Conservation (phyloP, 2,329 filamentous ascomycete genomes). For the Stachybotrys echinatus region DNA sequence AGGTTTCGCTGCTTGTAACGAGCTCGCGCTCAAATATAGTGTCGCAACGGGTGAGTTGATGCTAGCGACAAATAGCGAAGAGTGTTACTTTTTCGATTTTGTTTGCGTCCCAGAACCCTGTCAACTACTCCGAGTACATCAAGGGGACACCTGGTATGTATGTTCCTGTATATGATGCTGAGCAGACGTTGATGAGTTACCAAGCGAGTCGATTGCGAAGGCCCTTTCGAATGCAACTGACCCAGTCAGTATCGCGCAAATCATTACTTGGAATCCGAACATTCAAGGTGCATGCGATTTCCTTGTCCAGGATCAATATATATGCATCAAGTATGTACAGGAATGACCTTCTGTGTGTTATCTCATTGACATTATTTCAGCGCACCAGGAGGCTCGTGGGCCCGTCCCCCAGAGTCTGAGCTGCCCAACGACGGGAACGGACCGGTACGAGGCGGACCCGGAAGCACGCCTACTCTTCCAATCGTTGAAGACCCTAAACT, state of each 20-base stretch:
- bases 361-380: too few relatives aligned
- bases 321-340: conserved; percentile 1
- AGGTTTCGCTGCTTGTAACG: neutral
- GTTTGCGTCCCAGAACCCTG: neutral
- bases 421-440: conserved; percentile 5
- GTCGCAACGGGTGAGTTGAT: neutral
- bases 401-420: conserved; percentile 1
- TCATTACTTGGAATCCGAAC: conserved; percentile 4
- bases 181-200: too few relatives aligned
- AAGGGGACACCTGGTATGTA: neutral
- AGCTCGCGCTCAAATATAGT: neutral
- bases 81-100: neutral
- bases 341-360: neutral
- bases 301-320: conserved; percentile 4
- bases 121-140: neutral
- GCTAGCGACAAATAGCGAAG: neutral
- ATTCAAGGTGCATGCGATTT: conserved; percentile 6
- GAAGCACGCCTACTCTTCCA: conserved; percentile 5
- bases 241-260: neutral
- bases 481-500: conserved; percentile 1
- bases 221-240: neutral
- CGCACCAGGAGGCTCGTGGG: neutral
- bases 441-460: conserved; percentile 7
- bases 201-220: neutral
- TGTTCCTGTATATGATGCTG: too few relatives aligned